Conservation (phyloP, 2,329 filamentous ascomycete genomes). For the Fonsecaea multimorphosa region DNA sequence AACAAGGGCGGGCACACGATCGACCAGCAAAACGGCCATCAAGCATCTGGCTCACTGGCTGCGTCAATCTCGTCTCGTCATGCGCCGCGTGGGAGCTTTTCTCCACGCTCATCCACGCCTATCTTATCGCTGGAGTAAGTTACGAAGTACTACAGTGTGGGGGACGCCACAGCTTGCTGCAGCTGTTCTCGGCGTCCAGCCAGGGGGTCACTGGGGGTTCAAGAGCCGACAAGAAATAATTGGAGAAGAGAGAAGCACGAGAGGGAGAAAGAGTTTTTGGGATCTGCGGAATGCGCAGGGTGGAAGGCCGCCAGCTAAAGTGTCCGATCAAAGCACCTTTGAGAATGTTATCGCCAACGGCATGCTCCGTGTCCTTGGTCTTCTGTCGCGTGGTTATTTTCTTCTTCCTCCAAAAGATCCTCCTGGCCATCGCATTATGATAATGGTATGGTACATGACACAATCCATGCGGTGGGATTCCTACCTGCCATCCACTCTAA, state of each 20-base stretch:
- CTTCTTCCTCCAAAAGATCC: background rate
- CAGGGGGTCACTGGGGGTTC: background rate
- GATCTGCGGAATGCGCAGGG: background rate
- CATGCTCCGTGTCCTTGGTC: background rate
- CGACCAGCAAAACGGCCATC: background rate
- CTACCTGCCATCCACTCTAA: background rate
- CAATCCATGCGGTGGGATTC: slow-evolving; percentile 2
- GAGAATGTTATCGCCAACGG: background rate
- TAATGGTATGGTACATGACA: slow-evolving; percentile 17
- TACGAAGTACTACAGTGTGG: too few species aligned
- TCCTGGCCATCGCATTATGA: background rate
- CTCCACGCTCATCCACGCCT: slow-evolving; percentile 24
- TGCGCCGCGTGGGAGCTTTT: background rate
- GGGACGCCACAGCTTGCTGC: slow-evolving; percentile 18
- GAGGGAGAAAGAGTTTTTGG: background rate
- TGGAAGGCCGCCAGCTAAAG: background rate
- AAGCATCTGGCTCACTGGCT: background rate
- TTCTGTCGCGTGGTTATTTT: background rate
- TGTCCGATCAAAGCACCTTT: background rate
- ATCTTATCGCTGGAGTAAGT: slow-evolving; percentile 31
- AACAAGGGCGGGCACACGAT: slow-evolving; percentile 3
- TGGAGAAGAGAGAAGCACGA: background rate
- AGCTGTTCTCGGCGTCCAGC: slow-evolving; percentile 6
- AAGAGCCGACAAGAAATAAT: slow-evolving; percentile 5
- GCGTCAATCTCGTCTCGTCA: slow-evolving; percentile 8